Evolutionary conservation across 2,329 filamentous ascomycete species (phyloP).

Genomic region (Xylaria digitata): DNA sequence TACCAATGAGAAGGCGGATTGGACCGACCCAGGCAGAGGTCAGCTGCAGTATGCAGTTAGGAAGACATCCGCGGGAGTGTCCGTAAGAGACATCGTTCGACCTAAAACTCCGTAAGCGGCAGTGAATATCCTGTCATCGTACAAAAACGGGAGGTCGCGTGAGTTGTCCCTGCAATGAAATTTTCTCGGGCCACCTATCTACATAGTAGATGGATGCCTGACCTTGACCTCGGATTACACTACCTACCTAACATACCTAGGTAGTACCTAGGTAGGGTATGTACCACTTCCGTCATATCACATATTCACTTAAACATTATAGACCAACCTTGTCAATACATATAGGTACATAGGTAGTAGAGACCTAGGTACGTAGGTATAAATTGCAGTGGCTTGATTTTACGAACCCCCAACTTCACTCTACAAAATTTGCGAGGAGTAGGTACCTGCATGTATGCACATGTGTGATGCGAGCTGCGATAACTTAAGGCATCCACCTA

Average conservation of each 20-base stretch:
- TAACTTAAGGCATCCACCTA: no score
- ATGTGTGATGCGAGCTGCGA: no score
- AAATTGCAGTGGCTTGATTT: no score
- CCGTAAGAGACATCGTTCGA: constrained; percentile 27
- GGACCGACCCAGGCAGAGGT: background rate
- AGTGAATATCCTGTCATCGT: constrained; percentile 10
- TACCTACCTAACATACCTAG: no score
- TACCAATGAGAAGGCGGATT: constrained; percentile 14
- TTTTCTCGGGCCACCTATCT: no score
- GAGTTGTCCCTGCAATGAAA: constrained; percentile 17
- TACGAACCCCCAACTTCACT: no score
- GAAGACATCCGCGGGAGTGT: background rate
- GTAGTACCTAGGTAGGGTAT: background rate
- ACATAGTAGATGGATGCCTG: no score
- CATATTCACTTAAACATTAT: constrained; percentile 11
- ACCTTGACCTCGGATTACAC: no score
- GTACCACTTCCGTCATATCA: constrained; percentile 1
- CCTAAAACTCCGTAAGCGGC: constrained; percentile 31
- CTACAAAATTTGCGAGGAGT: no score
- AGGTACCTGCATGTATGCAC: no score
- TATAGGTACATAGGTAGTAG: no score
- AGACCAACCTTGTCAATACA: background rate
- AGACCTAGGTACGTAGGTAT: no score
- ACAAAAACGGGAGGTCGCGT: constrained; percentile 27
- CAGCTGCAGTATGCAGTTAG: constrained; percentile 5